Evolutionary conservation across 495 filamentous ascomycete genomes (phyloP), one percentile per base, ranked within the genome.

Genomic region (Letharia columbiana): DNA sequence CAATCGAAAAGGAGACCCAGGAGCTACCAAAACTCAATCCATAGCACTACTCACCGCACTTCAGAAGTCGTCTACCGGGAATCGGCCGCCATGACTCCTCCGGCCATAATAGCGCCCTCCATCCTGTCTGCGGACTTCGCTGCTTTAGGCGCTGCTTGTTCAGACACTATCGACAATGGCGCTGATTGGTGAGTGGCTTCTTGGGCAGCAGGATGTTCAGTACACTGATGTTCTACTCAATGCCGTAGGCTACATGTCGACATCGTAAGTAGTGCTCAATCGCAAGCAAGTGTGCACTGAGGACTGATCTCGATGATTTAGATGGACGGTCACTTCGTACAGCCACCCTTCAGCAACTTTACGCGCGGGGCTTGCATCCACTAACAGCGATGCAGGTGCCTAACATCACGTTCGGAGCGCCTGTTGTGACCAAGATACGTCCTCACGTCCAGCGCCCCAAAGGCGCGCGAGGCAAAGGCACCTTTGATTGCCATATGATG

Each of bases 401-500:
- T 6, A 98, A 98, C 78, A 91, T 98, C 75, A 98, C 94, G 61
- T 96, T 97, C 75, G 94, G 94, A 54, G 87, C 89, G 20, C 94
- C 94, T 10, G 91, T 98, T 31, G 94, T 98, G 12, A 91, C 89
- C 63, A 95, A 91, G 79, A 94, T 98, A 64, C 88, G 94, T 47
- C 81, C 83, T 49, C 87, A 95, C 71, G 91, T 98, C 63, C 86
- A 87, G 54, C 79, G 82, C 35, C 88, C 83, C 4, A 74, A 71
- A 52, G 68, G 77, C 66, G 77, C 79, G 45, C 76, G 85, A 69
- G 89, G 88, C 6, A 88, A 85, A 71, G 94, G 94, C 35, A 96
- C 94, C 39, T 98, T 98, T 72, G 94, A 98, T 77, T 98, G 94
- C 84, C 94, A 98, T 76, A 98, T 98, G 95, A 98, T 98, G 94